Percentiles rank a stretch among this genome's conserved stretches.
phyloP scores from a whole-genome alignment of 129 eudicot genomes.

The Centella asiatica region DNA sequence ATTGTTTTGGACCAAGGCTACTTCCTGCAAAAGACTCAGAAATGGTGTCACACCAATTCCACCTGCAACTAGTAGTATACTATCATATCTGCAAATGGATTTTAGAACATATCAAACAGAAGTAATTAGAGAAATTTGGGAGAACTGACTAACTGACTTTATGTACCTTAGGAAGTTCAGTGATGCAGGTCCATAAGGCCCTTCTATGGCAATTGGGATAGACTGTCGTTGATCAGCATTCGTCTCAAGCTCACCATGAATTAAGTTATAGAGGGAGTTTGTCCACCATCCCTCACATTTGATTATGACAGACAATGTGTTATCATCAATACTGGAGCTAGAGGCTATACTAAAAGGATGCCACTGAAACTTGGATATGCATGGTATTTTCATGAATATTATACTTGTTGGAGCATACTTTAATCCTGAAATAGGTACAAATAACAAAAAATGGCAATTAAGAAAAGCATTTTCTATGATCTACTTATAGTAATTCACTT shows the following conservation, averaged over 20 bases:
- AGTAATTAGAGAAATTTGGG: too few species aligned
- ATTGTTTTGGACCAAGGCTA: constrained; percentile 21
- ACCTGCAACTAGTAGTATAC: constrained; percentile 71
- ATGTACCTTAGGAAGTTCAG: constrained; percentile 51
- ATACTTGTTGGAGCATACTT: constrained; percentile 76
- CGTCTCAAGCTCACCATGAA: constrained; percentile 24
- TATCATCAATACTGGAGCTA: constrained; percentile 57
- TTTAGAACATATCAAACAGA: not conserved
- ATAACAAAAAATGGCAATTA: not conserved
- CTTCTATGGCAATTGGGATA: constrained; percentile 66
- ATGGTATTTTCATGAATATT: constrained; percentile 69
- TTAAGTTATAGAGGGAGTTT: constrained; percentile 39
- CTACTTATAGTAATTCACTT: constrained; percentile 2
- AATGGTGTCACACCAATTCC: constrained; percentile 95
- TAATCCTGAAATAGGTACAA: constrained; percentile 40
- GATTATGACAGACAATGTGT: constrained; percentile 61
- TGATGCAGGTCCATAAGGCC: constrained; percentile 88
- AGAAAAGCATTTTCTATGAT: not conserved
- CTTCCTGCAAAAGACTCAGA: constrained; percentile 67
- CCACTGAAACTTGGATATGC: constrained; percentile 76
- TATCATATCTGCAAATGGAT: constrained; percentile 54
- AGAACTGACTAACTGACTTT: not conserved
- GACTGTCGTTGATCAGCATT: constrained; percentile 34
- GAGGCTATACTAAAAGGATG: constrained; percentile 83
- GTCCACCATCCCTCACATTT: constrained; percentile 90